These are phyloP conservation scores for Paspalum notatum DNA, from an alignment of 176 grass and related monocot genomes.

Conservation along the genomic window DNA sequence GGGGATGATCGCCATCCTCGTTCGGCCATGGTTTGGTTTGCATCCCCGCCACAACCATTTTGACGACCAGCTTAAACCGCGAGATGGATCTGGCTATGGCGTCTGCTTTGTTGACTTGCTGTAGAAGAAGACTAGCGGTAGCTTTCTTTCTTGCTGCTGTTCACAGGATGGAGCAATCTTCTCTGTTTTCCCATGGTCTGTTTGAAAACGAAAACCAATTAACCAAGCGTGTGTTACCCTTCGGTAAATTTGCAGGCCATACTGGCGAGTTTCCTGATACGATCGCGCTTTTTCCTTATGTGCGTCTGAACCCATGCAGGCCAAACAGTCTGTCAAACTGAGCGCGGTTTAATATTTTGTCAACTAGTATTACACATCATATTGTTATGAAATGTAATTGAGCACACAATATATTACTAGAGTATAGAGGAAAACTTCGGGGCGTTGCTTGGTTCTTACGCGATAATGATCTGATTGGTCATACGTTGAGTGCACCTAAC, in stretches of 20 bases:
- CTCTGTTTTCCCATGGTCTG: background rate
- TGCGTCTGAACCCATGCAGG: too few relatives aligned
- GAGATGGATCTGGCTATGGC: background rate
- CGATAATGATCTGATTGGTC: background rate
- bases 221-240: background rate
- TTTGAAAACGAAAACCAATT: background rate
- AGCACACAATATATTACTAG: background rate
- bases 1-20: too few relatives aligned
- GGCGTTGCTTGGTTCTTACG: background rate
- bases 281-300: background rate
- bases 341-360: background rate
- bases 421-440: background rate
- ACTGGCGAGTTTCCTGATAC: background rate
- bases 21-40: too few relatives aligned
- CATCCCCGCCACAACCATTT: too few relatives aligned
- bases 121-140: background rate
- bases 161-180: background rate
- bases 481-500: conserved; percentile 16
- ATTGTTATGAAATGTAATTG: background rate
- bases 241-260: background rate
- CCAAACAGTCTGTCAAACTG: too few relatives aligned
- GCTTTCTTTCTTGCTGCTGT: background rate
- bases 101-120: background rate
- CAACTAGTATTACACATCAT: background rate
- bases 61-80: too few relatives aligned